These are phyloP conservation scores for Naganishia sp. DNA, from an alignment of 1,284 basidiomycete genomes.

Conservation along the genomic window DNA sequence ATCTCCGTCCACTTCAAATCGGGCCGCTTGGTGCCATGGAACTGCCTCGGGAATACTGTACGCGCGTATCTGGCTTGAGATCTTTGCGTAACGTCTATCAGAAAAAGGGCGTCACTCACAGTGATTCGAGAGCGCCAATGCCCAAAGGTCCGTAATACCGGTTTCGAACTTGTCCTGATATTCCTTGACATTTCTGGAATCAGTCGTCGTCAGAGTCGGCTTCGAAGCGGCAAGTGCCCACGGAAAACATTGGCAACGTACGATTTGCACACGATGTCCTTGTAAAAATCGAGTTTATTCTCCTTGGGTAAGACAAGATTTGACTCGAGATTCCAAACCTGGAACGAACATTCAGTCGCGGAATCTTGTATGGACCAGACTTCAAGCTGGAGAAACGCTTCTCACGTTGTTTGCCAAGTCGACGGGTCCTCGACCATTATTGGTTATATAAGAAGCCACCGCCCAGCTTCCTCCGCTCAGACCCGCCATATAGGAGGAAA, in stretches of 20 bases:
- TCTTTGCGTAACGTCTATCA: no score
- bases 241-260: not conserved
- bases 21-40: slow-evolving; percentile 41
- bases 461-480: slow-evolving; percentile 52
- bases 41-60: slow-evolving; percentile 38
- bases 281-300: slow-evolving; percentile 52
- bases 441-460: slow-evolving; percentile 47
- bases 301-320: slow-evolving; percentile 55
- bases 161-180: slow-evolving; percentile 41
- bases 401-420: slow-evolving; percentile 43
- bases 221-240: no score
- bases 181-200: slow-evolving; percentile 38
- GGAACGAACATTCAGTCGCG: not conserved
- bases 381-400: not conserved
- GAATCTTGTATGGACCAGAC: not conserved
- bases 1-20: slow-evolving; percentile 46
- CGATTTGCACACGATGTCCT: slow-evolving; percentile 48
- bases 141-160: slow-evolving; percentile 39
- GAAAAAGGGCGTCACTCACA: slow-evolving; percentile 16
- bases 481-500: slow-evolving; percentile 47
- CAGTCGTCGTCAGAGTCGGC: no score
- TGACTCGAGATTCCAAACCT: slow-evolving; percentile 52
- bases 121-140: slow-evolving; percentile 19
- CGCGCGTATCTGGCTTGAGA: no score
- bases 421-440: slow-evolving; percentile 43